Base-by-base conservation (phyloP, 2,329 filamentous ascomycete species). In the Aspergillus glaucus region DNA sequence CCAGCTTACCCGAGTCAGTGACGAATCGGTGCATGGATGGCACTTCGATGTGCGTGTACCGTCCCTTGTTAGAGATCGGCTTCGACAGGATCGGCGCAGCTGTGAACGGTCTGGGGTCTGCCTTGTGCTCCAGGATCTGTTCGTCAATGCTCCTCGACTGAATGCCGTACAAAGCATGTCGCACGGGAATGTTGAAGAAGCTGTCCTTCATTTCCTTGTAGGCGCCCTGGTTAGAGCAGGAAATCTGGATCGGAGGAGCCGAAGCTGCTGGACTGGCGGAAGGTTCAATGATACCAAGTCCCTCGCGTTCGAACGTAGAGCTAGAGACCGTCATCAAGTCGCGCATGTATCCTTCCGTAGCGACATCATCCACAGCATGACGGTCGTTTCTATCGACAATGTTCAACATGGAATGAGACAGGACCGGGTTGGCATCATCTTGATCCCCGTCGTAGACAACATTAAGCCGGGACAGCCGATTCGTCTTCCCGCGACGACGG, bases 1-100 rank as follows among this genome's bases (percentile, higher is more conserved):
- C 91, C 51, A 98, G 81, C 74, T 98, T 98, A 64, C 93, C 93
- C 46, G 90, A 95, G 70, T 97, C 93, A 1, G 92, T 97, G 50
- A 98, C 93, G 64, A 98, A 98, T 58, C 91, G 89, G 44, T 84
- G 86, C 93, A 98, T 98, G 9, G 91, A 96, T 0, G 93, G 93
- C 30, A 96, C 91, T 45, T 85, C 80, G 54, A 98, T 94, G 65
- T 92, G 87, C 45, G 87, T 96, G 71, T 91, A 97, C 21, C 87
- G 82, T 56, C 84, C 81, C 75, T 89, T 92, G 63, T 87, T 81
- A 42, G 87, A 89, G 52, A 87, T 84, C 0, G 93, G 91, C 32
- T 79, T 73, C 2, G 93, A 91, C 1, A 97, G 75, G 68, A 91
- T 76, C 55, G 90, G 87, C 60, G 85, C 84, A 32, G 79, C 71